A percentile compares a stretch with the other conserved stretches of the same genome.
phyloP scores from a whole-genome alignment of 306 rosid species.

The Glycyrrhiza uralensis region DNA sequence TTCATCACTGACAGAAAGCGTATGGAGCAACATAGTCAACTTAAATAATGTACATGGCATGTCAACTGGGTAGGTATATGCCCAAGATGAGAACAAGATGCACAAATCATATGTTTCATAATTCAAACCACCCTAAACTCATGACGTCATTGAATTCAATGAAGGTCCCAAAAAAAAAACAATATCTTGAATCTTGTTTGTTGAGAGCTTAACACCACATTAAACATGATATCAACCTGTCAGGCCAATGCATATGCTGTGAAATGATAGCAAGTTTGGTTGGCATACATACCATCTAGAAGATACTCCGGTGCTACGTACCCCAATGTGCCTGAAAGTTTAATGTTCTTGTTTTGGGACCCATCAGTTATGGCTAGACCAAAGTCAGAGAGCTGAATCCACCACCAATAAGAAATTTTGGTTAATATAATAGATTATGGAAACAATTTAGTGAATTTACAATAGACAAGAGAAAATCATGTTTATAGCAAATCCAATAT shows the following conservation, averaged over 20 bases:
- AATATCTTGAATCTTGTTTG: constrained; percentile 27
- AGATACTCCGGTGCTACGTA: constrained; percentile 96
- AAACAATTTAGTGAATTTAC: not conserved
- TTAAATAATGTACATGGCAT: constrained; percentile 9
- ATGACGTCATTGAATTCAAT: constrained; percentile 28
- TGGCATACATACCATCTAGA: constrained; percentile 83
- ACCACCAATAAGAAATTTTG: constrained; percentile 22
- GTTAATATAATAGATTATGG: constrained; percentile 20
- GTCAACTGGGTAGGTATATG: constrained; percentile 25
- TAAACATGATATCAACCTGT: constrained; percentile 5
- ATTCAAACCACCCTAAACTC: constrained; percentile 28
- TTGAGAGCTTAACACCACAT: constrained; percentile 13
- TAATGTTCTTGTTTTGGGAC: constrained; percentile 72
- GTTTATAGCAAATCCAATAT: not conserved
- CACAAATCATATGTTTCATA: constrained; percentile 29
- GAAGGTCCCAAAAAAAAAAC: constrained; percentile 32
- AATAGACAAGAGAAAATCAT: not conserved
- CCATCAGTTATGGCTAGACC: constrained; percentile 85
- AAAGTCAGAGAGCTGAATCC: constrained; percentile 90
- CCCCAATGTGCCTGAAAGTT: constrained; percentile 91
- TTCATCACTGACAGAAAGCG: too few species aligned
- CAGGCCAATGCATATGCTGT: constrained; percentile 24
- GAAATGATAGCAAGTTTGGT: constrained; percentile 30
- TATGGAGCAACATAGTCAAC: constrained; percentile 1
- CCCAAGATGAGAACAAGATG: constrained; percentile 29